phyloP scores from a whole-genome alignment of 140 eudicot species.

The Oenanthe javanica region DNA sequence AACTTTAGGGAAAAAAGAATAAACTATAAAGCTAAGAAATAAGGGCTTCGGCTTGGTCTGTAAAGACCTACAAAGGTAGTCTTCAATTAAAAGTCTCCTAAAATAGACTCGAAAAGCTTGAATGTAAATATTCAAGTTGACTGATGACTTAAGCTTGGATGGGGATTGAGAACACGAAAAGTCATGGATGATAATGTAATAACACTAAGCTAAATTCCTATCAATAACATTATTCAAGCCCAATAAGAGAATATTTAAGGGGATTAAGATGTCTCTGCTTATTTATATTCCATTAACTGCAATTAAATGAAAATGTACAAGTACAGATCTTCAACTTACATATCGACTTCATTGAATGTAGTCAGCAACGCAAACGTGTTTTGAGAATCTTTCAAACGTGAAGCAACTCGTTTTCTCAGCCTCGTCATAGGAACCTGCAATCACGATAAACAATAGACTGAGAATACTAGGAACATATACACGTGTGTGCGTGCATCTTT shows the following conservation, averaged over 20 bases:
- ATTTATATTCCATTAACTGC: neutral
- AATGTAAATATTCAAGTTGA: neutral
- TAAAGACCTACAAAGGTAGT: neutral
- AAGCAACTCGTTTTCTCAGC: slow-evolving; percentile 89
- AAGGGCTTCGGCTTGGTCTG: neutral
- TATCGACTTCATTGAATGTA: slow-evolving; percentile 95
- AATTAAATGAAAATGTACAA: neutral
- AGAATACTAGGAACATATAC: neutral
- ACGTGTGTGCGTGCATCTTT: neutral
- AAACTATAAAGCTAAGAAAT: neutral
- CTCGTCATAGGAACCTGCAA: slow-evolving; percentile 95
- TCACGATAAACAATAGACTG: slow-evolving; percentile 2
- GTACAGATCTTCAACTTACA: slow-evolving; percentile 39
- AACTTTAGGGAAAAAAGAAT: neutral
- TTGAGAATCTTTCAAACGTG: slow-evolving; percentile 93
- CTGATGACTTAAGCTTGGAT: neutral
- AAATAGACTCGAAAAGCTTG: neutral
- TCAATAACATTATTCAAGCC: neutral
- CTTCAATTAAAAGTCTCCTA: neutral
- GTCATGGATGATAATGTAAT: neutral
- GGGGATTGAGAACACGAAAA: neutral
- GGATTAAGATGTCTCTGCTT: neutral
- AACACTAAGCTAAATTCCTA: neutral
- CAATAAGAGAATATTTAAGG: neutral
- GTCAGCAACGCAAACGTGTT: slow-evolving; percentile 94